These are phyloP conservation scores for Metschnikowia proteae DNA, from an alignment of 805 yeast species.

Conservation along the genomic window DNA sequence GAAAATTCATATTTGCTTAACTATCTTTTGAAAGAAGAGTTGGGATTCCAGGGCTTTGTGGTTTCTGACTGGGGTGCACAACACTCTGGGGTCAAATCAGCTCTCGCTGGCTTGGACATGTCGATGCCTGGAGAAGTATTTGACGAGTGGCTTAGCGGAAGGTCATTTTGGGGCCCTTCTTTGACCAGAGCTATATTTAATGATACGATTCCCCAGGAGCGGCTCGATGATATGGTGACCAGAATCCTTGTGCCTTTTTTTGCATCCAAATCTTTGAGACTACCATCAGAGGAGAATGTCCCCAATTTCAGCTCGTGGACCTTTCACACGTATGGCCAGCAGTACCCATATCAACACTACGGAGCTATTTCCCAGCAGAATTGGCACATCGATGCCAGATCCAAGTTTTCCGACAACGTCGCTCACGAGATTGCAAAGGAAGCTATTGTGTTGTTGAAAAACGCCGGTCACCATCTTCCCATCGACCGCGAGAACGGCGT, in stretches of 20 bases:
- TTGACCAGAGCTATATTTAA: slow-evolving; percentile 54
- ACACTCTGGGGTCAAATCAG: slow-evolving; percentile 53
- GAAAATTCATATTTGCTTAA: slow-evolving; percentile 56
- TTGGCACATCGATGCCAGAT: slow-evolving; percentile 52
- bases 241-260: slow-evolving; percentile 57
- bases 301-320: slow-evolving; percentile 63
- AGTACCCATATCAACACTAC: slow-evolving; percentile 48
- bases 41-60: slow-evolving; percentile 67
- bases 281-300: slow-evolving; percentile 39
- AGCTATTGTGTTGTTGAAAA: slow-evolving; percentile 54
- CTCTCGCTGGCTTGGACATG: slow-evolving; percentile 61
- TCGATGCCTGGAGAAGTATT: slow-evolving; percentile 59
- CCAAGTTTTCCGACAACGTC: slow-evolving; percentile 43
- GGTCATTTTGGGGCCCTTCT: slow-evolving; percentile 55
- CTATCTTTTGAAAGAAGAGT: slow-evolving; percentile 53
- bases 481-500: slow-evolving; percentile 41
- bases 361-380: slow-evolving; percentile 55
- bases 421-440: slow-evolving; percentile 55
- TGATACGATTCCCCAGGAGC: slow-evolving; percentile 48
- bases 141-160: slow-evolving; percentile 51
- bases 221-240: slow-evolving; percentile 61
- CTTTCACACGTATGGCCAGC: slow-evolving; percentile 49
- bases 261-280: slow-evolving; percentile 35
- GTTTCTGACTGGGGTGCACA: slow-evolving; percentile 67
- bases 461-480: slow-evolving; percentile 51